phyloP scores from a whole-genome alignment of 805 yeast species.

The Saccharomycopsis sp. region DNA sequence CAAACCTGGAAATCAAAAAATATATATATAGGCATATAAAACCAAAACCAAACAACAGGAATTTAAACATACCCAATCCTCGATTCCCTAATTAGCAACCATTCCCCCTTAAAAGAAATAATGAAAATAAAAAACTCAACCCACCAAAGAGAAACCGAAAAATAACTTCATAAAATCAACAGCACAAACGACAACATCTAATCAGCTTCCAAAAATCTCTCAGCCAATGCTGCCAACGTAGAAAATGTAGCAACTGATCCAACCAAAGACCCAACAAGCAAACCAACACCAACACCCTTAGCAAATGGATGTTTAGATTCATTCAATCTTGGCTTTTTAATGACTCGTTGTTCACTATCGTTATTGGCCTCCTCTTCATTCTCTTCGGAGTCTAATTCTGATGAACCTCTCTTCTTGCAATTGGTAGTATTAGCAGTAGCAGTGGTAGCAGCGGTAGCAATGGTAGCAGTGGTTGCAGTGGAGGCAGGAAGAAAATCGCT shows the following conservation, averaged over 20 bases:
- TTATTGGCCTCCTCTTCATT: constrained; percentile 7
- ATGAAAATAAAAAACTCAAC: neutral
- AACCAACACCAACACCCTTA: constrained; percentile 15
- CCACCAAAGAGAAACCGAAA: neutral
- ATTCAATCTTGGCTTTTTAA: constrained; percentile 10
- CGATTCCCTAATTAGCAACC: too few species aligned
- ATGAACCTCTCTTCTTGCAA: constrained; percentile 6
- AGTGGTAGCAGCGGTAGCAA: too few species aligned
- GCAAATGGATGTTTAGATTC: constrained; percentile 1
- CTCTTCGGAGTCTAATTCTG: constrained; percentile 1
- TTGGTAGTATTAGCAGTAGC: neutral
- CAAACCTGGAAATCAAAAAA: too few species aligned
- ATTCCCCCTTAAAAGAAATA: too few species aligned
- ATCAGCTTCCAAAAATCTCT: neutral
- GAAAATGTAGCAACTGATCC: constrained; percentile 13
- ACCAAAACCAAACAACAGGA: too few species aligned
- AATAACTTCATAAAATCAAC: neutral
- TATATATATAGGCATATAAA: too few species aligned
- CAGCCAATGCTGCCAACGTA: constrained; percentile 10
- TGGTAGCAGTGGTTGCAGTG: too few species aligned
- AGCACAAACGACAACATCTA: neutral
- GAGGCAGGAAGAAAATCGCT: too few species aligned
- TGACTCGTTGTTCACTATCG: neutral
- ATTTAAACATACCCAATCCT: too few species aligned
- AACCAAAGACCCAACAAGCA: constrained; percentile 13